Base-by-base conservation (phyloP, 2,329 filamentous ascomycete species). In the Colletotrichum phormii region DNA sequence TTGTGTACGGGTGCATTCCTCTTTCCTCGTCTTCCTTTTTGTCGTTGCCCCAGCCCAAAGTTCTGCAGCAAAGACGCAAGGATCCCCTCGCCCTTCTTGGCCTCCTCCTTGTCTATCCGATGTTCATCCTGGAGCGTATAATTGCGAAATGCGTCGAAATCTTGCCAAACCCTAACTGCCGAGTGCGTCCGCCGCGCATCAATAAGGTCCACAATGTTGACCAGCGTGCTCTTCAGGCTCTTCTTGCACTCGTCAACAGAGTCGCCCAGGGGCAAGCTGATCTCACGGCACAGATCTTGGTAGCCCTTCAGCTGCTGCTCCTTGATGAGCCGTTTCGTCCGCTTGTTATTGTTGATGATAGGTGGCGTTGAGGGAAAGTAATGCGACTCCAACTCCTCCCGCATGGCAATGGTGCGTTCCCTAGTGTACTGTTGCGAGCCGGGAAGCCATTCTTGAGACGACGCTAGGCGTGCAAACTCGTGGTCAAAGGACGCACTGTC, bases 131-230 rank as follows among this genome's bases (percentile, higher is more conserved):
- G 66, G 2, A 79, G 75, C 2, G 79, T 81, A 64, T 79, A 80
- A 0, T 29, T 42, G 22, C 75, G 68, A 65, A 80, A 78, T 5
- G 63, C 75, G 9, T 75, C 71, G 53, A 80, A 80, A 55, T 79
- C 69, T 1, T 74, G 15, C 79, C 78, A 81, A 29, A 80, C 75
- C 37, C 75, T 55, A 42, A 80, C 77, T 54, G 68, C 54, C 35
- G 72, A 75, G 22, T 57, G 26, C 18, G 75, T 80, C 24, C 79
- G 76, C 42, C 76, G 75, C 15, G 79, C 72, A 59, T 82, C 77
- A 35, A 82, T 79, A 49, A 81, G 72, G 61, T 81, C 78, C 0
- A 81, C 73, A 46, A 81, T 81, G 59, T 81, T 81, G 70, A 60
- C 8, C 42, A 60, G 58, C 1, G 18, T 60, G 35, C 35, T 46